Evolutionary conservation across 768 basidiomycete species (phyloP), one percentile per base, ranked within the genome.

Genomic region (Lentinula edodes): DNA sequence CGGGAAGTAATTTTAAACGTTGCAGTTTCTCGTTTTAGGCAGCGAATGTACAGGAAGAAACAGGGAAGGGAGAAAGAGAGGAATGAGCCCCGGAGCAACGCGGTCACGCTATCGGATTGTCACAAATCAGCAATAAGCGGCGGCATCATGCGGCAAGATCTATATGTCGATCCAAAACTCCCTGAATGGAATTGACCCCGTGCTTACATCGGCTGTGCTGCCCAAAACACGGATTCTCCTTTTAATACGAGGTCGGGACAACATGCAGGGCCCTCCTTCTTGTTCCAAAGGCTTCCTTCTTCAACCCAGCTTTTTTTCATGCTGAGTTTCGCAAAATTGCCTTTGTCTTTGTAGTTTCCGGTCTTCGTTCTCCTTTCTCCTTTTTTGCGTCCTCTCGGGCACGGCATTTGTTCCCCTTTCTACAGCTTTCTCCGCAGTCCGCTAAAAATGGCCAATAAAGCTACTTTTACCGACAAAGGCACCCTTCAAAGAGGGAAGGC

Each of bases 401-500:
- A 60, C 59, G 59, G 59, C 48, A 28, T 52, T 39, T 20, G 9
- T 34, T 52, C 34, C 45, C 59, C 59, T 36, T 51, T 60, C 52
- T 50, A 39, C 46, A 59, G 45, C 58, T 46, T 60, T 60, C 12
- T 60, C 59, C 50, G 59, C 59, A 59, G 58, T 41, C 51, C 48
- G 41, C 58, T 62, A n/a, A 46, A 28, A 74, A 83, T 83, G 80
- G 78, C 80, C 70, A 81, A 80, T 68, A 82, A 80, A 70, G 74
- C 75, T 20, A 53, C 36, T 52, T 65, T 71, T 58, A 63, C 71
- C 50, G 76, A 77, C 59, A 72, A 73, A 59, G 70, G 72, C 46
- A 79, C 86, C 64, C 73, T 88, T 20, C 87, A 88, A 74, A 76
- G 87, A 66, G 87, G 87, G 39, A 88, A 86, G 72, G 87, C 87